Conservation (phyloP, 1,284 basidiomycete species). For the Ceratobasidium sp. region DNA sequence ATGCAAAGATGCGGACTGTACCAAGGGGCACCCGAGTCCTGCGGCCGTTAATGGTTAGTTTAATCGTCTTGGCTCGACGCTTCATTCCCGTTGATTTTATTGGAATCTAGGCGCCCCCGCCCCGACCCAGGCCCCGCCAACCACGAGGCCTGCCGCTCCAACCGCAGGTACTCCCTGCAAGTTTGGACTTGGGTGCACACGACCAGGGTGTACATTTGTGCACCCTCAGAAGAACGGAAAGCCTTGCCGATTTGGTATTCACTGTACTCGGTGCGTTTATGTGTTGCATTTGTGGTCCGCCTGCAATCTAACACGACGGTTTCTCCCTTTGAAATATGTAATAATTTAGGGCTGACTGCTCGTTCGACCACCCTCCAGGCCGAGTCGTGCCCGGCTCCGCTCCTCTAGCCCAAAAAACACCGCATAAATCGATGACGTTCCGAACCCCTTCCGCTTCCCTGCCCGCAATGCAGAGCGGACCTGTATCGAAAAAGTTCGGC, state of each 20-base stretch:
- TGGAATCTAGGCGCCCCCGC: conserved; percentile 47
- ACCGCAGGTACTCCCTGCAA: conserved; percentile 66
- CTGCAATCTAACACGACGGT: neutral
- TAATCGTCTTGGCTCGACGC: neutral
- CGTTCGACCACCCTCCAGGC: conserved; percentile 82
- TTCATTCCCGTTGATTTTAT: neutral
- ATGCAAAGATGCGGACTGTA: conserved; percentile 91
- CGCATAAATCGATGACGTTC: conserved; percentile 42
- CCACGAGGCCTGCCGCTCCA: conserved; percentile 48
- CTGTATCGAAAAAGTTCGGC: conserved; percentile 40
- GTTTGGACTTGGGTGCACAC: conserved; percentile 78
- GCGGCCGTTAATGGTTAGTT: conserved; percentile 66
- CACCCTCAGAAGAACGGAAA: conserved; percentile 63
- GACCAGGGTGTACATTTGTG: conserved; percentile 74
- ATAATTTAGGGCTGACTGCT: conserved; percentile 62
- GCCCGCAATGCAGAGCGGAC: conserved; percentile 32
- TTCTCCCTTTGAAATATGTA: neutral
- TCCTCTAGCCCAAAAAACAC: conserved; percentile 19
- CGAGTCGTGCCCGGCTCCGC: conserved; percentile 70
- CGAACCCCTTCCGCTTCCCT: conserved; percentile 20
- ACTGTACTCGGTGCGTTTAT: conserved; percentile 68
- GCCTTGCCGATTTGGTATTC: conserved; percentile 77
- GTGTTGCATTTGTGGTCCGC: neutral
- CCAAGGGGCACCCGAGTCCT: conserved; percentile 88
- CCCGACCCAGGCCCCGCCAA: conserved; percentile 32